These are phyloP conservation scores for Streptanthus diversifolius DNA, from an alignment of 345 rosid species.

Conservation along the genomic window DNA sequence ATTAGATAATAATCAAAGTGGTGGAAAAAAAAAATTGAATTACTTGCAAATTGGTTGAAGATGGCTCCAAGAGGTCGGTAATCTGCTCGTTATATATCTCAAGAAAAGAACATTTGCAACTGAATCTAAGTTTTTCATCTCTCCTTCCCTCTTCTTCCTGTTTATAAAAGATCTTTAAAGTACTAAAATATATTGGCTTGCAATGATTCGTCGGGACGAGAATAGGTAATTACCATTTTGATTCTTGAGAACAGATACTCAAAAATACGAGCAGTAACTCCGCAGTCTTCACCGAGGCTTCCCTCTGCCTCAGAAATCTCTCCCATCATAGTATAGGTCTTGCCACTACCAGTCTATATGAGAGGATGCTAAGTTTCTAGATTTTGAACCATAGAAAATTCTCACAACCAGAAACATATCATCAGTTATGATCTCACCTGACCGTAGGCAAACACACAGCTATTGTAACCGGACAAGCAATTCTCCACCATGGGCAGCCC, in stretches of 20 bases:
- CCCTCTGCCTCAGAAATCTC: constrained; percentile 57
- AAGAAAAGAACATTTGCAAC: constrained; percentile 88
- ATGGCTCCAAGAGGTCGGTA: constrained; percentile 86
- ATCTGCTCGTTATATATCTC: constrained; percentile 96
- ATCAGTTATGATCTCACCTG: constrained; percentile 51
- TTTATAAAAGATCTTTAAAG: constrained; percentile 9
- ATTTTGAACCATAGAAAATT: not conserved
- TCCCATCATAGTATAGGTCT: constrained; percentile 97
- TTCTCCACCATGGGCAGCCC: constrained; percentile 97
- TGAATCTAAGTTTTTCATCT: constrained; percentile 68
- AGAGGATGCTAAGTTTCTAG: constrained; percentile 11
- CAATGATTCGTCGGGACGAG: not conserved
- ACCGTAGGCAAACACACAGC: constrained; percentile 94
- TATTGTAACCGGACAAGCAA: constrained; percentile 90
- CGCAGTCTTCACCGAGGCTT: constrained; percentile 55
- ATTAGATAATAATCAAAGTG: constrained; percentile 3
- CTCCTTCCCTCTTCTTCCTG: constrained; percentile 83
- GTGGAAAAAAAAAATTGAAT: constrained; percentile 9
- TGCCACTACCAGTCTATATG: constrained; percentile 96
- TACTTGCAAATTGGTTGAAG: constrained; percentile 86
- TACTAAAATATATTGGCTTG: not conserved
- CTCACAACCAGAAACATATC: constrained; percentile 10
- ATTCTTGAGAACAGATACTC: constrained; percentile 79
- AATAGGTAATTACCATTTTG: constrained; percentile 41
- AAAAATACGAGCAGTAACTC: constrained; percentile 87